Conservation (phyloP, 768 basidiomycete species). For the Kwoniella bestiolae region DNA sequence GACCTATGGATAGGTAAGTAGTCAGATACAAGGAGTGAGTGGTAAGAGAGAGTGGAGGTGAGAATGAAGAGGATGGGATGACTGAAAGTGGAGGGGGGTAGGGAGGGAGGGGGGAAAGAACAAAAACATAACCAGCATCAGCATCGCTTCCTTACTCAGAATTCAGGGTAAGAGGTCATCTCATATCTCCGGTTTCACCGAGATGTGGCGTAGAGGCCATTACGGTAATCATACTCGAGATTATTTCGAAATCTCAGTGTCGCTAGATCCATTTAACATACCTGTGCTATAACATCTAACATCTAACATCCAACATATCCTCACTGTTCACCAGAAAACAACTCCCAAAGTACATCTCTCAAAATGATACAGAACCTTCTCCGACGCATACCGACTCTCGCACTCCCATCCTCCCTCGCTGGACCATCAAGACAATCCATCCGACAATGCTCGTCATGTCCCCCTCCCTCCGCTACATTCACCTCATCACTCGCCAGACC, state of each 20-base stretch:
- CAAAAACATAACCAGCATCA: not conserved
- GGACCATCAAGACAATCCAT: conserved; percentile 19
- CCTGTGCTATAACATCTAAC: too few relatives aligned
- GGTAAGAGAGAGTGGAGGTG: too few relatives aligned
- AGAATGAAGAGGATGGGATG: too few relatives aligned
- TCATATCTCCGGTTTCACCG: conserved; percentile 16
- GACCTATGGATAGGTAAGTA: too few relatives aligned
- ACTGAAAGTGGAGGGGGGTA: conserved; percentile 19
- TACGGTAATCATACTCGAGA: not conserved
- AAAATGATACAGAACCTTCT: conserved; percentile 23
- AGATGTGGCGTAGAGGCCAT: conserved; percentile 8
- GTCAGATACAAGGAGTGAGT: too few relatives aligned
- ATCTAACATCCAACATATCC: too few relatives aligned
- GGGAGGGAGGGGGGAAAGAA: conserved; percentile 8
- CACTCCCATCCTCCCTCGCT: conserved; percentile 1
- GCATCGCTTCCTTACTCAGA: not conserved
- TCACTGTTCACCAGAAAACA: too few relatives aligned
- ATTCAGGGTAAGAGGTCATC: not conserved
- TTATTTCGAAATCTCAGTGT: not conserved
- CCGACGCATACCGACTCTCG: conserved; percentile 10
- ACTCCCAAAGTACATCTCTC: too few relatives aligned
- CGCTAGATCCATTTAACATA: not conserved
- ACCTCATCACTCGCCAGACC: conserved; percentile 7
- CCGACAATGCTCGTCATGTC: conserved; percentile 26
- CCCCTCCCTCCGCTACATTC: conserved; percentile 10